phyloP scores from a whole-genome alignment of 768 basidiomycete genomes.

The Cubamyces sp. region DNA sequence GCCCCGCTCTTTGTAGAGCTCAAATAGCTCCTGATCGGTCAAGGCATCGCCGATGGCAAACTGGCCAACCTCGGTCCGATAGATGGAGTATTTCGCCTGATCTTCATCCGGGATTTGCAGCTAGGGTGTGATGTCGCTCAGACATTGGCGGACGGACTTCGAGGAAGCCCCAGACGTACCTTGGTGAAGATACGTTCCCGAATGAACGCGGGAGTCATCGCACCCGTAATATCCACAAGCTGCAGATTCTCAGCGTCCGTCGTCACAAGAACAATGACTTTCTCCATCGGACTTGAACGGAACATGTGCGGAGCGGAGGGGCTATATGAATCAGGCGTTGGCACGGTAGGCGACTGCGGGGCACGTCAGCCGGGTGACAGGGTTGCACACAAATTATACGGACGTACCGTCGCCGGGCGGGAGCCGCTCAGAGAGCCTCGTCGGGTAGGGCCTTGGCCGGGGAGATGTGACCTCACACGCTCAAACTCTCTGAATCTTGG shows the following conservation, averaged over 20 bases:
- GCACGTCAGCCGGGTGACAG: slow-evolving; percentile 20
- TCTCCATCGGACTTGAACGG: slow-evolving; percentile 28
- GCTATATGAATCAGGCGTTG: slow-evolving; percentile 33
- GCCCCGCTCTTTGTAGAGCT: slow-evolving; percentile 70
- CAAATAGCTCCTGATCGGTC: slow-evolving; percentile 68
- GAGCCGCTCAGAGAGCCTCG: slow-evolving; percentile 26
- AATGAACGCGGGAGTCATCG: slow-evolving; percentile 67
- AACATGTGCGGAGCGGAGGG: slow-evolving; percentile 37
- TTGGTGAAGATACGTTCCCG: slow-evolving; percentile 82
- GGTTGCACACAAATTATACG: not conserved
- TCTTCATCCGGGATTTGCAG: slow-evolving; percentile 86
- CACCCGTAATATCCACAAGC: slow-evolving; percentile 71
- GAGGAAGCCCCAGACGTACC: slow-evolving; percentile 46
- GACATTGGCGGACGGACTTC: not conserved
- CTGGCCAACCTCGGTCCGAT: slow-evolving; percentile 85
- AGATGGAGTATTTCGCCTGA: slow-evolving; percentile 74
- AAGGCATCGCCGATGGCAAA: slow-evolving; percentile 77
- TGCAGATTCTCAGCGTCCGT: slow-evolving; percentile 77
- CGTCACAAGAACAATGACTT: slow-evolving; percentile 51
- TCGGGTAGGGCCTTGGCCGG: slow-evolving; percentile 27
- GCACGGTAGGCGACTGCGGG: slow-evolving; percentile 33
- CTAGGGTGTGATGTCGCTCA: slow-evolving; percentile 41
- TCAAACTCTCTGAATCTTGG: slow-evolving; percentile 25
- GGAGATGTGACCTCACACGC: slow-evolving; percentile 31
- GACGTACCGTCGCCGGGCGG: slow-evolving; percentile 39